Evolutionary conservation across 768 basidiomycete genomes (phyloP).

Genomic region (Pisolithus albus): DNA sequence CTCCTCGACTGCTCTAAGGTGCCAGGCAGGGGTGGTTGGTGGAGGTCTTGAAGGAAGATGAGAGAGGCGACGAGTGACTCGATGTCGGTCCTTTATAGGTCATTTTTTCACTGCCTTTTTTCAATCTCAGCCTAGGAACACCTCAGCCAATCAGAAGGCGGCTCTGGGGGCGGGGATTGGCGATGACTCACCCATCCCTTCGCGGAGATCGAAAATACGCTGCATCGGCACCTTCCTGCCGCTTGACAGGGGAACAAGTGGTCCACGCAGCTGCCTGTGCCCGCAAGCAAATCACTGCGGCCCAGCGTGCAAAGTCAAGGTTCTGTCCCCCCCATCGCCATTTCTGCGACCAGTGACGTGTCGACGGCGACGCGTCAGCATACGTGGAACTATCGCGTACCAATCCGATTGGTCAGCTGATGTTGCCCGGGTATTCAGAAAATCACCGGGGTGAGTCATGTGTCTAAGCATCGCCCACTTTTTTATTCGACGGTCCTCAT

Average conservation of each 20-base stretch:
- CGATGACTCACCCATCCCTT: too few relatives aligned
- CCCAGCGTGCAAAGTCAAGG: neutral
- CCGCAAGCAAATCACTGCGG: neutral
- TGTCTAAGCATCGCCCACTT: too few relatives aligned
- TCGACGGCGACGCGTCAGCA: neutral
- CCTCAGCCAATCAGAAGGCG: slow-evolving; percentile 7
- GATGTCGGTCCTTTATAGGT: slow-evolving; percentile 21
- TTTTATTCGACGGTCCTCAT: too few relatives aligned
- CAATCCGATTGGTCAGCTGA: neutral
- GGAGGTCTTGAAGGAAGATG: slow-evolving; percentile 12
- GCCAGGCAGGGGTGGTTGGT: slow-evolving; percentile 5
- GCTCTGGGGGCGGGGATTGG: neutral
- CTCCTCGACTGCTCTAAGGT: slow-evolving; percentile 11
- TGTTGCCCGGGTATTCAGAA: neutral
- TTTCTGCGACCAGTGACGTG: neutral
- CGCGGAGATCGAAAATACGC: too few relatives aligned
- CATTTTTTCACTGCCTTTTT: slow-evolving; percentile 23
- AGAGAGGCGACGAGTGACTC: slow-evolving; percentile 19
- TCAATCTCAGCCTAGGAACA: slow-evolving; percentile 30
- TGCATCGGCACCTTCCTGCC: too few relatives aligned
- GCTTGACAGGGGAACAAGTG: neutral
- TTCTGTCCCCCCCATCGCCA: neutral
- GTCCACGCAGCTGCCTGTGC: neutral
- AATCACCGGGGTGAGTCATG: neutral
- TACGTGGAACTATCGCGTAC: neutral